Evolutionary conservation across 495 filamentous ascomycete species (phyloP), one percentile per base, ranked within the genome.

Genomic region (Entonaema liquescens): DNA sequence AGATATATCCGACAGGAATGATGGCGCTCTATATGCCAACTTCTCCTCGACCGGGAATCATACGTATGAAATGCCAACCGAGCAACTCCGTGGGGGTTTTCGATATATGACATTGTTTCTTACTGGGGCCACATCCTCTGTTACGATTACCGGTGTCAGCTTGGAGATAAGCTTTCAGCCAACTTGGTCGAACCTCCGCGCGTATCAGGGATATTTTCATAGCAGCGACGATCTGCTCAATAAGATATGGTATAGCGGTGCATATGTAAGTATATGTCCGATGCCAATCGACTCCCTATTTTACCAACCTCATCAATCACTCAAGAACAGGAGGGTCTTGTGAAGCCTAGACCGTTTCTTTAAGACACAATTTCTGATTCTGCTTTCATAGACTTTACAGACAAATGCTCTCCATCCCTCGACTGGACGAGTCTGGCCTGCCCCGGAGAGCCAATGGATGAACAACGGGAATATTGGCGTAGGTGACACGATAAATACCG

Each of bases 161-260:
- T 66, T 89, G 23, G 84, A 87, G 44, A 68, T 90, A 19, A 80
- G 77, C 5, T 90, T 90, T 62, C 86, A 89, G 55, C 89, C 89
- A 5, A 90, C 89, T 3, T 90, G 87, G 88, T 82, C 88, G 6
- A 88, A 90, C 70, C 78, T 89, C 15, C 79, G 79, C 21, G 88
- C 87, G 3, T 89, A 90, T 56, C 86, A 87, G 68, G 88, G 88
- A 9, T 90, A 89, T 62, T 90, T 90, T 62, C 83, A 89, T 66
- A 85, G 81, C 67, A 84, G 79, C 63, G 87, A 90, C 74, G 82
- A 88, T 29, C 72, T 86, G 23, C 80, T 91, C 49, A 89, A 90
- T 64, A 80, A 80, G 25, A 85, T 89, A 28, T 90, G 87, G 86
- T 90, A 90, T 76, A 84, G 84, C 38, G 87, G 87, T 25, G 87